Percentiles rank a stretch among this genome's conserved stretches.
These are phyloP conservation scores for Ophiognomonia clavigignenti-juglandacearum DNA, from an alignment of 2,329 filamentous ascomycete genomes.

Conservation along the genomic window DNA sequence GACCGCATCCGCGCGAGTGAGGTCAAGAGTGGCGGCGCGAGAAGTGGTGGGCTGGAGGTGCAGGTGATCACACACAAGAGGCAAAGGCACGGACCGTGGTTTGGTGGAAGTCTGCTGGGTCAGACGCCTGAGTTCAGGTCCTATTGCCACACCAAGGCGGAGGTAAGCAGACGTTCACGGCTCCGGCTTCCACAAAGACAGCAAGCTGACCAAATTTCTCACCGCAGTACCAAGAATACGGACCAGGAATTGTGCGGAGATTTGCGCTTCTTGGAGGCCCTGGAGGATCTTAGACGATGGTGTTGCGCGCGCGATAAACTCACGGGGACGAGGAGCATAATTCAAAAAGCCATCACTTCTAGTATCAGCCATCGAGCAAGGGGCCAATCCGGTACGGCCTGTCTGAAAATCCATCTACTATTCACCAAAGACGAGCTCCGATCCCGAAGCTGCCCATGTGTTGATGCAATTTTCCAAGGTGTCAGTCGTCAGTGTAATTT, in stretches of 20 bases:
- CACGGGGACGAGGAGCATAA: background rate
- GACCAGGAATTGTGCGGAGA: slow-evolving; percentile 89
- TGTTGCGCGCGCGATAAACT: no score
- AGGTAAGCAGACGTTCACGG: no score
- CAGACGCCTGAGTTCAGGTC: slow-evolving; percentile 98
- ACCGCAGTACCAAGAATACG: slow-evolving; percentile 92
- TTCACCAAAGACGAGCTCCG: no score
- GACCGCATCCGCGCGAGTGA: slow-evolving; percentile 90
- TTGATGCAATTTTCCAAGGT: no score
- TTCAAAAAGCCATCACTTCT: no score
- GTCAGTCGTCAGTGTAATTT: no score
- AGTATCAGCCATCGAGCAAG: no score
- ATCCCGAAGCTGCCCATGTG: no score
- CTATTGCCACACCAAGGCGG: slow-evolving; percentile 93
- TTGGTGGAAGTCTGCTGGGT: slow-evolving; percentile 90
- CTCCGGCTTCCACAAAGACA: background rate
- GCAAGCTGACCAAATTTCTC: slow-evolving; percentile 18
- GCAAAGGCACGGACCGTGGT: slow-evolving; percentile 97
- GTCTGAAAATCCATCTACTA: no score
- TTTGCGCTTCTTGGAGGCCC: slow-evolving; percentile 92
- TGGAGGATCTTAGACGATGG: slow-evolving; percentile 59
- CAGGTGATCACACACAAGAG: slow-evolving; percentile 97
- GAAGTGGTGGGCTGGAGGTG: slow-evolving; percentile 90
- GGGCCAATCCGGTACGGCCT: no score
- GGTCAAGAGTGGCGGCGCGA: slow-evolving; percentile 83